Conservation (phyloP, 2,329 filamentous ascomycete genomes). For the Fusarium hostae region DNA sequence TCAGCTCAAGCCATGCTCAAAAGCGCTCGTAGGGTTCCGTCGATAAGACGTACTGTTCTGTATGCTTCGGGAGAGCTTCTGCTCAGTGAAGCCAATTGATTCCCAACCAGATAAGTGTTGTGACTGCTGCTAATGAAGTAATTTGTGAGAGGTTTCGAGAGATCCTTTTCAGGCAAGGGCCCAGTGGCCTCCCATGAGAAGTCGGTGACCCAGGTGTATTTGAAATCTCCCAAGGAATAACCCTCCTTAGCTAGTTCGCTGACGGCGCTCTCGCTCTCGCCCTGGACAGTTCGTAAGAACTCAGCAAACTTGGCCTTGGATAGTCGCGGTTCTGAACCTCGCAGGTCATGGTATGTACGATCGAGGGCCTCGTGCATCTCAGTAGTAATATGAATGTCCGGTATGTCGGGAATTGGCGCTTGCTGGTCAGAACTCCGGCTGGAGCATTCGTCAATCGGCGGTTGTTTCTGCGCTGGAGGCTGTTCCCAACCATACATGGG, state of each 20-base stretch:
- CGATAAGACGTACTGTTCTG: constrained; percentile 68
- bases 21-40: neutral
- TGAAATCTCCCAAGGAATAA: constrained; percentile 62
- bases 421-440: constrained; percentile 38
- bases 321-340: constrained; percentile 48
- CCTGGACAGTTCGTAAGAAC: constrained; percentile 64
- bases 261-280: constrained; percentile 50
- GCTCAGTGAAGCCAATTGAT: constrained; percentile 76
- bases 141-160: constrained; percentile 78
- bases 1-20: neutral
- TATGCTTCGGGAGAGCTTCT: constrained; percentile 83
- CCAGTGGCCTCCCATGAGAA: constrained; percentile 58
- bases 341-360: constrained; percentile 59
- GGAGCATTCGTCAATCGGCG: constrained; percentile 40
- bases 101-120: constrained; percentile 91
- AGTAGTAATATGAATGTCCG: constrained; percentile 58
- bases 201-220: constrained; percentile 58
- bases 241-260: constrained; percentile 51
- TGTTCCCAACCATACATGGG: constrained; percentile 38
- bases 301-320: constrained; percentile 53
- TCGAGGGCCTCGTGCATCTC: constrained; percentile 61
- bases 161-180: constrained; percentile 64
- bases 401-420: constrained; percentile 39
- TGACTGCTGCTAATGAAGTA: constrained; percentile 97
- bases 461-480: constrained; percentile 31